These are phyloP conservation scores for Backusella australiensis DNA, from an alignment of 192 early-diverging fungal species.

Conservation along the genomic window DNA sequence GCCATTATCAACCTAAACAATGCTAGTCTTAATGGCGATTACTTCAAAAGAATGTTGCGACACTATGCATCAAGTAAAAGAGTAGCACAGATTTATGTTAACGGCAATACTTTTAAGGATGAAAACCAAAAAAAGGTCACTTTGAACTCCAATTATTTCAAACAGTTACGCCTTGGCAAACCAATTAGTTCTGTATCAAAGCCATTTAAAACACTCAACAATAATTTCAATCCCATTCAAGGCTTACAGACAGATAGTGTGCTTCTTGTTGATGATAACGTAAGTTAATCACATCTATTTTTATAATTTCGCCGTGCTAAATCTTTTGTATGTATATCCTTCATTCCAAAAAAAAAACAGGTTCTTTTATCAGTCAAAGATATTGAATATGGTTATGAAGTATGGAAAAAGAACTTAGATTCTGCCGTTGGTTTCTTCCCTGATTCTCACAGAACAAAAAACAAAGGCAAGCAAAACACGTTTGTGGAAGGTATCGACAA, in stretches of 20 bases:
- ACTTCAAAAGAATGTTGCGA: not conserved
- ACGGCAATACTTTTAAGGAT: not conserved
- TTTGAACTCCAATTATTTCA: not conserved
- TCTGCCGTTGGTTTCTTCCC: constrained; percentile 8
- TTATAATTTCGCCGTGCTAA: not conserved
- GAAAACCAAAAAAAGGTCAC: not conserved
- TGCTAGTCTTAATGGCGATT: not conserved
- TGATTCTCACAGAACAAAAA: constrained; percentile 8
- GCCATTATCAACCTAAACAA: not conserved
- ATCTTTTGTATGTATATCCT: not conserved
- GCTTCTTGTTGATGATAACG: constrained; percentile 28
- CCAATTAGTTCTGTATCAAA: not conserved
- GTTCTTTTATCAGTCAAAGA: constrained; percentile 1
- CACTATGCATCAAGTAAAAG: not conserved
- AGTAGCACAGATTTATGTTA: not conserved
- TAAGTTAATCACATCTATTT: not conserved
- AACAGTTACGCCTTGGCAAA: not conserved
- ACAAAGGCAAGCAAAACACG: not conserved
- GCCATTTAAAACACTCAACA: constrained; percentile 26
- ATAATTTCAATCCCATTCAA: constrained; percentile 31
- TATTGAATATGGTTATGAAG: constrained; percentile 1
- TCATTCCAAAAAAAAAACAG: not conserved
- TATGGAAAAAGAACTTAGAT: not conserved
- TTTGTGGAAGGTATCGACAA: not conserved
- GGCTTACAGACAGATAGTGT: constrained; percentile 17